Evolutionary conservation across 345 rosid genomes (phyloP), one percentile per base, ranked within the genome.

Genomic region (Dipteronia sinensis): DNA sequence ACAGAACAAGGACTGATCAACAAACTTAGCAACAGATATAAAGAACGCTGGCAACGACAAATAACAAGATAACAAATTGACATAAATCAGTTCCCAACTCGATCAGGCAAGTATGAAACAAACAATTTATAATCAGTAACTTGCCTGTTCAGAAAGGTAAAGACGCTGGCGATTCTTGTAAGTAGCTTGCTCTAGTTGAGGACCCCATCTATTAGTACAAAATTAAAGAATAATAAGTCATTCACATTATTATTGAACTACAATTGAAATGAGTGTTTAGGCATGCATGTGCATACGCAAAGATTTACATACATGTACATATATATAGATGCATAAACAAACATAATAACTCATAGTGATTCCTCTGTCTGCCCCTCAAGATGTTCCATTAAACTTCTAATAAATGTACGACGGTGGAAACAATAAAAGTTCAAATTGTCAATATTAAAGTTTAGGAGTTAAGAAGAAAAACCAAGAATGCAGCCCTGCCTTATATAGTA

Each of bases 121-220:
- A 69, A 29, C 13, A 55, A 49, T 9, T 8, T n/a, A 40, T 1
- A 17, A 61, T 15, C 38, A 34, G 12, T 53, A 38, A 67, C 76
- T 80, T 70, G 79, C 94, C 92, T 90, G 94, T 71, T 90, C 92
- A 25, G 90, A 90, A 40, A 88, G 90, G 80, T 90, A 90, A 53
- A 90, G 87, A 64, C 92, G 94, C 80, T 90, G 94, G 25, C 90
- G 88, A 73, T 78, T 87, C 87, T 88, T 89, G 85, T 89, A 91
- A 19, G 91, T 88, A 42, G 94, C 86, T 86, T 86, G 89, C 61
- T 90, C 94, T 17, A 91, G 90, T 81, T 86, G 91, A 7, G 91
- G 91, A 63, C 92, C 94, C 94, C 94, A 89, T 68, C 94, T 91
- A 69, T 65, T 11, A 76, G 49, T 10, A 72, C 47, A 69, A 80